Base-by-base conservation (phyloP, 495 filamentous ascomycete species). In the Clavariopsis aquatica region DNA sequence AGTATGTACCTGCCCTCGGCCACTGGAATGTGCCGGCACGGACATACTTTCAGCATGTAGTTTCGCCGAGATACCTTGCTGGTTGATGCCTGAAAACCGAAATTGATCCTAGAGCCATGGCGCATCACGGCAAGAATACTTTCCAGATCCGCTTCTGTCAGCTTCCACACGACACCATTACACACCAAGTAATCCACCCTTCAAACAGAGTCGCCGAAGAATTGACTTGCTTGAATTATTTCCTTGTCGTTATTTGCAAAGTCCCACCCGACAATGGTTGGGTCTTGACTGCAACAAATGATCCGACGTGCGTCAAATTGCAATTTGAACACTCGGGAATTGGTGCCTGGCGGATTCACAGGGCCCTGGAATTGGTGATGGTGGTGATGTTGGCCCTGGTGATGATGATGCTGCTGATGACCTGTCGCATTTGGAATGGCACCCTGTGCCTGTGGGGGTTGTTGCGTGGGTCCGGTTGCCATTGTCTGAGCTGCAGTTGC, bases 231-330 rank as follows among this genome's bases (percentile, higher is more conserved):
- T 71, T 90, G 87, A 57, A 92, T 85, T 49, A 98, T 86, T 64
- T 92, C 85, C 69, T 84, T 78, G 56, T 98, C 94, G n/a, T 84
- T 89, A 68, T 89, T 89, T 52, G 92, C 93, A 81, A 96, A 98
- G 77, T 98, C 94, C 94, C 94, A 98, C 3, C 93, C 94, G 2
- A 98, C 91, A 64, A 98, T 98, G 53, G 87, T 86, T 29, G 86
- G 88, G 60, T 94, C 89, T 70, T 96, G 92, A 51, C 87, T 91
- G 68, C 93, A 96, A 76, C 92, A 96, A 57, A 98, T 89, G 73
- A 98, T 96, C 72, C 93, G 87, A 49, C 93, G 83, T 0, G 92
- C 87, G 71, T 98, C 94, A 69, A 97, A 98, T 78, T 98, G 95
- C 26, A 98, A 81, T 76, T 98, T 98, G 78, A 97, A 98, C n/a